Evolutionary conservation across 148 eudicot genomes (phyloP), one percentile per base, ranked within the genome.

Genomic region (Rhododendron ferrugineum): DNA sequence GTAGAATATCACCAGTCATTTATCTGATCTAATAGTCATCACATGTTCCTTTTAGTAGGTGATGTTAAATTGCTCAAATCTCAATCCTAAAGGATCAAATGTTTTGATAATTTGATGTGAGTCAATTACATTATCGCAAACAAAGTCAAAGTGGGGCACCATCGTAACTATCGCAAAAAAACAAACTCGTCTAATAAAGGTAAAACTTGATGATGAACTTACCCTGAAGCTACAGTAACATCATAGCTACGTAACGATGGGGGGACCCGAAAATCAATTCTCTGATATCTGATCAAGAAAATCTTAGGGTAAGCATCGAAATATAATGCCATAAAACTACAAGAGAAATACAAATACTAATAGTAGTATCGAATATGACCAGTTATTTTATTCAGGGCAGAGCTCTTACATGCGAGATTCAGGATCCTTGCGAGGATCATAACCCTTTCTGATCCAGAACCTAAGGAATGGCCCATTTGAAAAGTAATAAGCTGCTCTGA

Each of bases 381-480:
- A 32, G 50, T 47, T 30, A 70, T 30, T 50, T 28, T 15, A 49
- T 15, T 66, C 28, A n/a, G 37, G 74, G 73, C 70, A 47, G 80
- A 86, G 47, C 32, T 82, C 93, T 92, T 88, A 97, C 98, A 95
- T 88, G 83, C 98, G 95, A 81, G 98, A 95, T 90, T 95, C 99
- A 68, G 98, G 95, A 89, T 97, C 98, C 86, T 91, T 94, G 87
- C 99, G 98, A 72, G 99, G 99, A 92, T 97, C 99, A 88, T 94
- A 97, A 78, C 99, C 99, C 89, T 95, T 97, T 84, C 90, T 91
- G 82, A 97, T 97, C 94, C 95, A 97, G 90, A 97, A 94, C 88
- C 96, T 90, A 87, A 88, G 96, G 85, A 91, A 97, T 76, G 99
- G 99, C 77, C 99, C 99, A 83, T 94, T 95, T 28, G 94, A 93